phyloP scores from a whole-genome alignment of 345 rosid species.

The Dipteronia dyeriana region DNA sequence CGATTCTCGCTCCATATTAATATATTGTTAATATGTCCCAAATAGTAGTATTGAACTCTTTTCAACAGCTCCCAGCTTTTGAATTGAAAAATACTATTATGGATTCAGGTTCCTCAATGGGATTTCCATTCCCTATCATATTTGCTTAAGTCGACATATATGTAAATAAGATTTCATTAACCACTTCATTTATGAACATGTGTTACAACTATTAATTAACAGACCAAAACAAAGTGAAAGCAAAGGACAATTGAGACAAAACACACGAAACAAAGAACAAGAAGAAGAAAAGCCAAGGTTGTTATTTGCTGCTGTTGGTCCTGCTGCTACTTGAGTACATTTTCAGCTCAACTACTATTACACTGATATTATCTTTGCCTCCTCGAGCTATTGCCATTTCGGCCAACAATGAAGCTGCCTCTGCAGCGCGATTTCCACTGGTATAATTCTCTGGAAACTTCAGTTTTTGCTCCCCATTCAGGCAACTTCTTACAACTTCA shows the following conservation, averaged over 20 bases:
- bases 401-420: constrained; percentile 33
- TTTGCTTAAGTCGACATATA: too few relatives aligned
- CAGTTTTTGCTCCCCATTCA: constrained; percentile 13
- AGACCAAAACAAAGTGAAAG: background rate
- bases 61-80: background rate
- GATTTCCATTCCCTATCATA: too few relatives aligned
- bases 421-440: constrained; percentile 14
- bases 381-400: constrained; percentile 44
- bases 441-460: constrained; percentile 6
- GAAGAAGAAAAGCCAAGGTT: background rate
- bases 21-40: too few relatives aligned
- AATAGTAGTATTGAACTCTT: too few relatives aligned
- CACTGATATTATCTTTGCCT: constrained; percentile 43
- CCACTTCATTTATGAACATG: background rate
- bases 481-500: constrained; percentile 27
- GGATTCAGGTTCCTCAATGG: too few relatives aligned
- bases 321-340: background rate
- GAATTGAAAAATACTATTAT: background rate
- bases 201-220: too few relatives aligned
- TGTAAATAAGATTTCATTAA: too few relatives aligned
- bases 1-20: background rate
- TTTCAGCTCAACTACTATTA: constrained; percentile 35
- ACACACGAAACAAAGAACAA: background rate
- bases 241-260: too few relatives aligned
- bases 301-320: background rate